Evolutionary conservation across 2,329 filamentous ascomycete genomes (phyloP).

Genomic region (Neofusicoccum cordaticola): DNA sequence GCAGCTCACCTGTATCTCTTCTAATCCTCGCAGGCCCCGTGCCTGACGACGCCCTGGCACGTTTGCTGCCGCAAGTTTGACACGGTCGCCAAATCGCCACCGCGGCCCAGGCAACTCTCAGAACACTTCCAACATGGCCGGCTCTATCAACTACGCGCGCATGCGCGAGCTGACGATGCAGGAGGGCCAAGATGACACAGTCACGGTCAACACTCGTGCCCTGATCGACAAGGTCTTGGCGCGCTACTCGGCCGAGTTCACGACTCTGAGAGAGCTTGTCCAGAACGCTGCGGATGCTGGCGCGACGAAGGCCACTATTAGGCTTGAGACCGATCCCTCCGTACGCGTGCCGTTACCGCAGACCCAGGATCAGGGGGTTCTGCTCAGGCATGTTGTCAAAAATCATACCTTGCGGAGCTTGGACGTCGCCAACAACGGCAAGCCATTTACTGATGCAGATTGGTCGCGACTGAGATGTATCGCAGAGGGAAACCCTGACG

Average conservation of each 20-base stretch:
- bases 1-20: background rate
- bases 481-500: slow-evolving; percentile 97
- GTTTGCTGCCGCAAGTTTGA: background rate
- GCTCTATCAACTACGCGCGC: slow-evolving; percentile 55
- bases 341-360: slow-evolving; percentile 67
- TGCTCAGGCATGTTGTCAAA: slow-evolving; percentile 77
- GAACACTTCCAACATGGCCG: slow-evolving; percentile 27
- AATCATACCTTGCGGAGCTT: slow-evolving; percentile 84
- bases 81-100: slow-evolving; percentile 4
- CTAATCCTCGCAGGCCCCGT: background rate
- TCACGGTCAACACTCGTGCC: slow-evolving; percentile 94
- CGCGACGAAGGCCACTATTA: slow-evolving; percentile 83
- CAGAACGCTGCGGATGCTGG: slow-evolving; percentile 98
- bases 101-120: background rate
- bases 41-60: background rate
- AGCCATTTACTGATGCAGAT: slow-evolving; percentile 83
- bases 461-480: slow-evolving; percentile 94
- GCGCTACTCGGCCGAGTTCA: slow-evolving; percentile 94
- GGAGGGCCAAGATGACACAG: slow-evolving; percentile 89
- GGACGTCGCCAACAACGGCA: slow-evolving; percentile 90
- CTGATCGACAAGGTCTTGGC: slow-evolving; percentile 97
- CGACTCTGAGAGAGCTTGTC: slow-evolving; percentile 82
- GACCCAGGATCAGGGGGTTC: slow-evolving; percentile 64
- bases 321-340: slow-evolving; percentile 87
- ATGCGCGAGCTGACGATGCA: slow-evolving; percentile 86